phyloP scores from a whole-genome alignment of 805 yeast species.

The Cyberlindnera xylosilytica region DNA sequence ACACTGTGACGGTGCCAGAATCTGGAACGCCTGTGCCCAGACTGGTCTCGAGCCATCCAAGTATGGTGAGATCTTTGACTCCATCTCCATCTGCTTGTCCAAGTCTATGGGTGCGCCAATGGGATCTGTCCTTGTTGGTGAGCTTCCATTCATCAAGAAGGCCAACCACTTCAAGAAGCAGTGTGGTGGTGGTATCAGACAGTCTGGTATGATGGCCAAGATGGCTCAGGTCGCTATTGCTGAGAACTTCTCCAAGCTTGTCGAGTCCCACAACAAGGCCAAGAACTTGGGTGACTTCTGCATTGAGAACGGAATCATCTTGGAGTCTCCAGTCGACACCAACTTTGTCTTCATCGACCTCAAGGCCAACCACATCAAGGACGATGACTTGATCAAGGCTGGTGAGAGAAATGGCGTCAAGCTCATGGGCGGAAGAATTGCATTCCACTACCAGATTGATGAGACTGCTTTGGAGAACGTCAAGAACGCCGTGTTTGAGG shows the following conservation, averaged over 20 bases:
- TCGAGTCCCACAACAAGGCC: conserved; percentile 48
- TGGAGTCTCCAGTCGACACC: conserved; percentile 74
- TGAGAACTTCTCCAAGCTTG: conserved; percentile 53
- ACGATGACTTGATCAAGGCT: conserved; percentile 34
- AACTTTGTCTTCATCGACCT: conserved; percentile 48
- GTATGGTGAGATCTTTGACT: conserved; percentile 76
- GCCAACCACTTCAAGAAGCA: conserved; percentile 89
- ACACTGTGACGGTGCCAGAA: conserved; percentile 94
- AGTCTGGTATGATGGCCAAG: conserved; percentile 72
- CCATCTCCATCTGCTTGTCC: conserved; percentile 83
- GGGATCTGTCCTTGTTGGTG: conserved; percentile 84
- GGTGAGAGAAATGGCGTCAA: conserved; percentile 59
- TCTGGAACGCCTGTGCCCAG: conserved; percentile 83
- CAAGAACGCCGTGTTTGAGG: conserved; percentile 35
- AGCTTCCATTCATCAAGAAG: conserved; percentile 50
- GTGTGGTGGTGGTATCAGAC: conserved; percentile 92
- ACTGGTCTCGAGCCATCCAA: conserved; percentile 53
- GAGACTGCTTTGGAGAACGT: conserved; percentile 21
- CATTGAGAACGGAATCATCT: conserved; percentile 44
- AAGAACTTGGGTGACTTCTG: conserved; percentile 51
- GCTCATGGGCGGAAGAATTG: conserved; percentile 61
- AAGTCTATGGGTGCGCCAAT: conserved; percentile 93
- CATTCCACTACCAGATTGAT: conserved; percentile 43
- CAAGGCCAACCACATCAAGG: conserved; percentile 37
- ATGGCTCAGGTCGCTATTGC: conserved; percentile 80